phyloP scores from a whole-genome alignment of 1,284 basidiomycete genomes.

The Cryptococcus sp. region DNA sequence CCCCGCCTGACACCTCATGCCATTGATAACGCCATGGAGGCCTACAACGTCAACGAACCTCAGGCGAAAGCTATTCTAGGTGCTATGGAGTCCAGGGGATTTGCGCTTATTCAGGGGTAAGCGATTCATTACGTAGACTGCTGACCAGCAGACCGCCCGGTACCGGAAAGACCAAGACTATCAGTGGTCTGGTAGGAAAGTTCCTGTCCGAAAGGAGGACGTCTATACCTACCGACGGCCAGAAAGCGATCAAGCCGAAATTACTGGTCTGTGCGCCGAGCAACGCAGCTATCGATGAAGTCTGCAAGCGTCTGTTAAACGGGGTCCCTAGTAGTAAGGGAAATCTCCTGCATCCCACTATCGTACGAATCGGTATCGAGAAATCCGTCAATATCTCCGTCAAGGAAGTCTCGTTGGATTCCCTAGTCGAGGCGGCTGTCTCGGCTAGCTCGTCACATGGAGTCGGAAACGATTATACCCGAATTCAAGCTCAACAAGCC shows the following conservation, averaged over 20 bases:
- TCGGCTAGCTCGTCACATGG: conserved; percentile 53
- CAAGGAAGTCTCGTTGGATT: conserved; percentile 82
- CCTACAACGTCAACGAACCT: conserved; percentile 81
- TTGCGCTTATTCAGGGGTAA: conserved; percentile 92
- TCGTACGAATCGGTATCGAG: conserved; percentile 84
- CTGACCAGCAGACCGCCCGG: conserved; percentile 72
- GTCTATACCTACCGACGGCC: conserved; percentile 52
- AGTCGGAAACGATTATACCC: conserved; percentile 50
- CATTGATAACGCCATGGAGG: conserved; percentile 63
- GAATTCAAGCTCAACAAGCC: conserved; percentile 64
- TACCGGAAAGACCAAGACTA: conserved; percentile 98
- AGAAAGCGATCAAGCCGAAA: conserved; percentile 61
- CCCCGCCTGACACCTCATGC: conserved; percentile 55
- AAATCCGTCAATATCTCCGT: conserved; percentile 75
- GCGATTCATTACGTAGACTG: conserved; percentile 22
- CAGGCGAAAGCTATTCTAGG: conserved; percentile 86
- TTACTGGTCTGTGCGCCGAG: conserved; percentile 93
- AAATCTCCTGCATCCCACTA: conserved; percentile 60
- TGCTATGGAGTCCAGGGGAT: conserved; percentile 69
- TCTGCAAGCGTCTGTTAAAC: conserved; percentile 80
- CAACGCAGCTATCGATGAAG: conserved; percentile 98
- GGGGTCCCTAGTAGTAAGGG: conserved; percentile 63
- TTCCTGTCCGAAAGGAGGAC: conserved; percentile 64
- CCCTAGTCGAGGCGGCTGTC: conserved; percentile 73
- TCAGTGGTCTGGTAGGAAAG: conserved; percentile 86